phyloP scores from a whole-genome alignment of 305 asterid genomes.

The Stenogyne calaminthoides region DNA sequence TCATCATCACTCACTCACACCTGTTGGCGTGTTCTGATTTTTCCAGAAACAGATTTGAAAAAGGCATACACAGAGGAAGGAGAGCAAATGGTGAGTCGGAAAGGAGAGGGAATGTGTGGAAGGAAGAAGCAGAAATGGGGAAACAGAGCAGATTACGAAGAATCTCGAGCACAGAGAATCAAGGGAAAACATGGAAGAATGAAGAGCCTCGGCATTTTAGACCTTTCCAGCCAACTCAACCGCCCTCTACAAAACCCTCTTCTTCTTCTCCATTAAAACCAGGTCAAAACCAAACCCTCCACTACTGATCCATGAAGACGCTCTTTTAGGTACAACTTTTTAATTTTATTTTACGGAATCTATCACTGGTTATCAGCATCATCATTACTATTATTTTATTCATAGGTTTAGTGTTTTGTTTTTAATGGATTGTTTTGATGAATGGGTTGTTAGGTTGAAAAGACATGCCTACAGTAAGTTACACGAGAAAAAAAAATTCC shows the following conservation, averaged over 20 bases:
- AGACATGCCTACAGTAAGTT: slow-evolving; percentile 42
- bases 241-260: slow-evolving; percentile 25
- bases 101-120: slow-evolving; percentile 5
- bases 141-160: slow-evolving; percentile 45
- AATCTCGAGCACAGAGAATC: slow-evolving; percentile 60
- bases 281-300: slow-evolving; percentile 27
- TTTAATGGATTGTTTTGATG: too few species aligned
- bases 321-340: slow-evolving; percentile 56
- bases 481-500: slow-evolving; percentile 36
- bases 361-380: too few species aligned
- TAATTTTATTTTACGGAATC: not conserved
- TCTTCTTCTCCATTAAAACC: slow-evolving; percentile 21
- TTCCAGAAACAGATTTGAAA: not conserved
- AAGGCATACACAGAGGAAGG: not conserved
- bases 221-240: slow-evolving; percentile 52
- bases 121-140: slow-evolving; percentile 1
- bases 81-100: slow-evolving; percentile 35
- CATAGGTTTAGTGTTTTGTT: too few species aligned
- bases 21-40: not conserved
- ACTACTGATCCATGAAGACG: slow-evolving; percentile 53
- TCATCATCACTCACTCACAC: not conserved
- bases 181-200: slow-evolving; percentile 61
- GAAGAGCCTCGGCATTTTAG: slow-evolving; percentile 59
- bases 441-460: slow-evolving; percentile 41
- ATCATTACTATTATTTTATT: too few species aligned